phyloP scores from a whole-genome alignment of 495 filamentous ascomycete genomes.

The Evansstolkia leycettana region DNA sequence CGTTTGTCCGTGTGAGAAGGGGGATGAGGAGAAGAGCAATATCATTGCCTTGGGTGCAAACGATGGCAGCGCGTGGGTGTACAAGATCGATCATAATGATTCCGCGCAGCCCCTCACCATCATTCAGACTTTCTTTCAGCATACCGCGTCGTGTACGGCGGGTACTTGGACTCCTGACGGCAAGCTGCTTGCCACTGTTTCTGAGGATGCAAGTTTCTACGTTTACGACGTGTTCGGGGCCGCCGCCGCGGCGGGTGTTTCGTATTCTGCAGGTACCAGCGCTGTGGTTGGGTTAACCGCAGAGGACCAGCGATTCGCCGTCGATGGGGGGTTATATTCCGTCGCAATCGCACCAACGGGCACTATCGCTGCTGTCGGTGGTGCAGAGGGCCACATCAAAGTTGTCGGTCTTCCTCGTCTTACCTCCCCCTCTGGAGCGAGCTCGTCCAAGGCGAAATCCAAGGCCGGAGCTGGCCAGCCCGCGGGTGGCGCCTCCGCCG shows the following conservation, averaged over 20 bases:
- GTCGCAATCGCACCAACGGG: conserved; percentile 70
- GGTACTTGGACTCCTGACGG: conserved; percentile 87
- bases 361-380: conserved; percentile 71
- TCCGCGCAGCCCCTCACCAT: conserved; percentile 55
- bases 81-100: conserved; percentile 60
- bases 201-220: conserved; percentile 78
- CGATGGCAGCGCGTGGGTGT: conserved; percentile 95
- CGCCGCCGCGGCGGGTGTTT: conserved; percentile 61
- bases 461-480: conserved; percentile 18
- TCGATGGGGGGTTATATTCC: conserved; percentile 84
- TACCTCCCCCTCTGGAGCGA: conserved; percentile 17
- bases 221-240: conserved; percentile 88
- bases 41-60: conserved; percentile 80
- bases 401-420: conserved; percentile 75
- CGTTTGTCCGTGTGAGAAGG: conserved; percentile 53
- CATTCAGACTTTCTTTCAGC: conserved; percentile 80
- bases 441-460: conserved; percentile 24
- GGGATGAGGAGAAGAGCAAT: conserved; percentile 51
- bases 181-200: conserved; percentile 76
- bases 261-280: conserved; percentile 54
- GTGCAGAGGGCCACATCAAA: conserved; percentile 71
- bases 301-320: conserved; percentile 75
- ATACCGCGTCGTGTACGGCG: conserved; percentile 77
- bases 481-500: conserved; percentile 42
- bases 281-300: conserved; percentile 68